Conservation (phyloP, 2,329 filamentous ascomycete genomes). For the Sclerotinia trifoliorum region DNA sequence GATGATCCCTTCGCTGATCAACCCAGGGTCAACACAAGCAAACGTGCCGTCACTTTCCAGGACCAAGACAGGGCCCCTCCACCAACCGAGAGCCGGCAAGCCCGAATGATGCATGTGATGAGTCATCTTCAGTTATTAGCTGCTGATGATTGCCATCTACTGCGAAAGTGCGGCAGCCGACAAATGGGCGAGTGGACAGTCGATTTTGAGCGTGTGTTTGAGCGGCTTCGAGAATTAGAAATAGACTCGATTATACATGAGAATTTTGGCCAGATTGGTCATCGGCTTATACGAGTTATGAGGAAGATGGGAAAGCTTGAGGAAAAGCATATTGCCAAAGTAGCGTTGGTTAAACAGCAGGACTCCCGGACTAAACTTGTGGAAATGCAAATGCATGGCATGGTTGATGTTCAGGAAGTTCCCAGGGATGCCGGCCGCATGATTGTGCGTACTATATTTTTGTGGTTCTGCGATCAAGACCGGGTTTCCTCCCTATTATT, state of each 20-base stretch:
- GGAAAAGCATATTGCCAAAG: constrained; percentile 79
- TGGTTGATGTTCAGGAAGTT: constrained; percentile 90
- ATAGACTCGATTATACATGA: constrained; percentile 79
- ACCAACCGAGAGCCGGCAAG: constrained; percentile 32
- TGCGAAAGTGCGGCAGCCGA: constrained; percentile 62
- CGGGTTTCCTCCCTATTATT: constrained; percentile 68
- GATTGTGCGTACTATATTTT: constrained; percentile 80
- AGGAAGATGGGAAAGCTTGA: constrained; percentile 89
- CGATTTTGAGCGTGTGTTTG: constrained; percentile 72
- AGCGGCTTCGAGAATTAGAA: constrained; percentile 70
- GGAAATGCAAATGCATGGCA: constrained; percentile 79
- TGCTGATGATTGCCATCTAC: constrained; percentile 66
- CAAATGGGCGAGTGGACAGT: constrained; percentile 77
- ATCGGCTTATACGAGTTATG: constrained; percentile 82
- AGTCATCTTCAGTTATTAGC: constrained; percentile 72
- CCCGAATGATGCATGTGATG: constrained; percentile 59
- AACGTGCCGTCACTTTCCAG: constrained; percentile 51
- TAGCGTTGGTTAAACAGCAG: constrained; percentile 79
- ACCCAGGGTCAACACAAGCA: constrained; percentile 15
- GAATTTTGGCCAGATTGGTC: constrained; percentile 70
- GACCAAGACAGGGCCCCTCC: constrained; percentile 40
- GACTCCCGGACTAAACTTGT: constrained; percentile 84
- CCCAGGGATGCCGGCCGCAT: constrained; percentile 81
- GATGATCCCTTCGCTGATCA: constrained; percentile 29
- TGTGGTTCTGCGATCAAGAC: constrained; percentile 86